Base-by-base conservation (phyloP, 768 basidiomycete genomes). In the Cystobasidium tubakii region DNA sequence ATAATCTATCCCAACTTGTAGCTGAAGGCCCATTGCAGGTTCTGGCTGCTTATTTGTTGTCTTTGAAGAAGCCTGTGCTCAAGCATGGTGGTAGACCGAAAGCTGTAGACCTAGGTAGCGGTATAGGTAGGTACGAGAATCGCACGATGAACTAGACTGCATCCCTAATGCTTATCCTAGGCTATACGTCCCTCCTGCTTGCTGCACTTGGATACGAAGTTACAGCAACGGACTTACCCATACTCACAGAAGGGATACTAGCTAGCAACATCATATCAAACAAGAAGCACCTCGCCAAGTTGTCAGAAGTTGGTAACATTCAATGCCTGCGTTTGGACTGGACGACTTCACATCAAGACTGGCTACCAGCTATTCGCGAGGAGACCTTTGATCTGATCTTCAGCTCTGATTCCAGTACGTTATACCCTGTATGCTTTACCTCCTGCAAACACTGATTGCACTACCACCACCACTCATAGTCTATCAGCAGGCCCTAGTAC, bases 61-160 rank as follows among this genome's bases (percentile, higher is more conserved):
- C 29, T 4, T 29, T 71, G 29, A 34, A 23, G 33, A 31, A 13
- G n/a, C 42, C 69, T 2, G 15, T 54, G 27, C 1, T 17, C 36
- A 27, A 25, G 36, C 19, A 71, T 31, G 25, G 19, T 1, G 15
- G 7, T 2, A 36, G 29, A 57, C 10, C 50, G 21, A 33, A 36
- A 60, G 69, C 69, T 36, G 36, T 71, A 13, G 69, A 71, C n/a
- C 69, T 71, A 9, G 69, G 69, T 17, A 46, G 36, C 21, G 69
- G 69, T 7, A 42, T 71, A 57, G 69, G 69, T 71, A 53, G 3
- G 65, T 55, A 6, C 6, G 6, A 29, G 7, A 10, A n/a, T 55
- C 44, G 31, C 33, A 23, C 39, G 34, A 7, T 44, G 65, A 9
- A 6, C 12, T 44, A 36, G 36, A n/a, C 12, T 36, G 12, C n/a